Percentiles rank a stretch among this genome's conserved stretches.
Conservation (phyloP, 2,329 filamentous ascomycete genomes). For the Myrmaecium sp. region DNA sequence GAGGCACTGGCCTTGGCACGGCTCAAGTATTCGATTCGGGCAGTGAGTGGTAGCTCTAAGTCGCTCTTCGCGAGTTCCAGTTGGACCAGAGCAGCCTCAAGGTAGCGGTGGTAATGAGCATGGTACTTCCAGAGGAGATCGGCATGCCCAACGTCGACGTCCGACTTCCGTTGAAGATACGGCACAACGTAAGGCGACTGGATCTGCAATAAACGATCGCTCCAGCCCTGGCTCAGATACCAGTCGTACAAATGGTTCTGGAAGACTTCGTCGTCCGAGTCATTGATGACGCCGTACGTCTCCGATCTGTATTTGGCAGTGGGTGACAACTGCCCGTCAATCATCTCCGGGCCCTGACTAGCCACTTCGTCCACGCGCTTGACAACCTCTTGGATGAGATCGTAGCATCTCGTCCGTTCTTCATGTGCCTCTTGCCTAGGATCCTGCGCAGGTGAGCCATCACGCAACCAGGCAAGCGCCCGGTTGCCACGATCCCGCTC, state of each 20-base stretch:
- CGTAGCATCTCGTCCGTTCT: slow-evolving; percentile 63
- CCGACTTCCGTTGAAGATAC: slow-evolving; percentile 65
- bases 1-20: slow-evolving; percentile 85
- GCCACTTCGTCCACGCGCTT: slow-evolving; percentile 58
- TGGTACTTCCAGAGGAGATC: slow-evolving; percentile 90
- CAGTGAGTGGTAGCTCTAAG: slow-evolving; percentile 63
- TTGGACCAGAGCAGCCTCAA: slow-evolving; percentile 78
- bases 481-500: slow-evolving; percentile 77
- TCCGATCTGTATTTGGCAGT: slow-evolving; percentile 67
- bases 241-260: slow-evolving; percentile 95
- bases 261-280: slow-evolving; percentile 82
- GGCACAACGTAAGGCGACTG: slow-evolving; percentile 72
- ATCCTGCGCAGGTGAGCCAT: slow-evolving; percentile 56
- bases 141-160: slow-evolving; percentile 57
- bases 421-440: slow-evolving; percentile 50
- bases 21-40: slow-evolving; percentile 76
- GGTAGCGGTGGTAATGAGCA: slow-evolving; percentile 66
- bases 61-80: slow-evolving; percentile 67
- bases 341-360: slow-evolving; percentile 48
- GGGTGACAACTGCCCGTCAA: slow-evolving; percentile 64
- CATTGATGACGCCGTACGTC: slow-evolving; percentile 79
- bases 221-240: slow-evolving; percentile 78
- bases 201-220: slow-evolving; percentile 68
- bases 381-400: slow-evolving; percentile 72
- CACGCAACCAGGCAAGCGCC: slow-evolving; percentile 73